Conservation (phyloP, 2,329 filamentous ascomycete genomes). For the Paecilomyces formosus region DNA sequence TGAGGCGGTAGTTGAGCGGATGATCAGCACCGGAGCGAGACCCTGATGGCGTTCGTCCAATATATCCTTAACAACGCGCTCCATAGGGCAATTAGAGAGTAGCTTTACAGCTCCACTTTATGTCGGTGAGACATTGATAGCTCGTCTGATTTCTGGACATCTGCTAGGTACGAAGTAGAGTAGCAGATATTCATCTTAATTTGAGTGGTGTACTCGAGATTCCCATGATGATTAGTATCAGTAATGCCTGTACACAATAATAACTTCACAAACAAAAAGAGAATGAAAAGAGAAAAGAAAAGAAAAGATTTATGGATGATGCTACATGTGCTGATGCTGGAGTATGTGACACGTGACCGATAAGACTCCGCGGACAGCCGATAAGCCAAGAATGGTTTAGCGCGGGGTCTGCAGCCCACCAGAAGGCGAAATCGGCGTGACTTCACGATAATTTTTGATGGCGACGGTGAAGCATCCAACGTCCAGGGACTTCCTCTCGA, state of each 20-base stretch:
- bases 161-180: too few species aligned
- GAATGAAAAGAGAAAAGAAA: too few species aligned
- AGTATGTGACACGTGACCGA: conserved; percentile 12
- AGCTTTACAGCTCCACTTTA: too few species aligned
- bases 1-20: not conserved
- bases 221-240: too few species aligned
- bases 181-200: not conserved
- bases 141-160: not conserved
- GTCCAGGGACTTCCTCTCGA: not conserved
- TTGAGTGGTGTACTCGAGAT: not conserved
- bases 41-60: not conserved
- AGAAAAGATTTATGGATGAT: too few species aligned
- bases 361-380: conserved; percentile 9
- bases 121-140: too few species aligned
- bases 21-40: not conserved
- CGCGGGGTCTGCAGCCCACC: conserved; percentile 13
- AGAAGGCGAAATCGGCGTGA: conserved; percentile 5
- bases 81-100: not conserved
- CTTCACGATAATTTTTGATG: conserved; percentile 1
- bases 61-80: not conserved
- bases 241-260: too few species aligned
- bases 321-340: not conserved
- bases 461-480: not conserved
- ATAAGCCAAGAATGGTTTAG: conserved; percentile 20
- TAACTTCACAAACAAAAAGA: too few species aligned